Evolutionary conservation across 257 asterid species (phyloP).

Genomic region (Fraxinus excelsior): DNA sequence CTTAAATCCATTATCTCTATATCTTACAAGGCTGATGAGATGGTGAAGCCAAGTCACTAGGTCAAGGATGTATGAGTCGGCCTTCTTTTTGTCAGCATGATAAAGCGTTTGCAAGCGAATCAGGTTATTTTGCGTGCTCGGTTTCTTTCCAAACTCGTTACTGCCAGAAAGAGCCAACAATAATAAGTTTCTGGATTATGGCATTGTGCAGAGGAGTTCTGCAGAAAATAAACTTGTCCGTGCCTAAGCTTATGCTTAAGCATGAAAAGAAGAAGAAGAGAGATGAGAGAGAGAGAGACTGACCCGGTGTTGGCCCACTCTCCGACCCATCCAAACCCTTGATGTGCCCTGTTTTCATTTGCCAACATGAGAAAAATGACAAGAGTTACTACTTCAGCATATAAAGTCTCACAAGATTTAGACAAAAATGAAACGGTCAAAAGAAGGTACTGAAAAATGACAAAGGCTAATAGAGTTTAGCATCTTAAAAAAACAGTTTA

Average conservation of each 20-base stretch:
- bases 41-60: constrained; percentile 84
- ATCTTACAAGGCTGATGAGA: constrained; percentile 66
- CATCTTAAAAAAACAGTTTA: neutral
- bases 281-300: constrained; percentile 32
- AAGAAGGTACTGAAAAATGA: neutral
- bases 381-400: constrained; percentile 27
- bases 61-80: constrained; percentile 71
- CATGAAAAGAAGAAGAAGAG: neutral
- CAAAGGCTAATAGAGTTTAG: neutral
- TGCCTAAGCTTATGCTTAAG: neutral
- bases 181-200: neutral
- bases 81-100: constrained; percentile 79
- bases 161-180: constrained; percentile 41
- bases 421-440: neutral
- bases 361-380: constrained; percentile 25
- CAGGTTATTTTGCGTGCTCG: constrained; percentile 40
- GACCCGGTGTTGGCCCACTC: constrained; percentile 99
- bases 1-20: constrained; percentile 57
- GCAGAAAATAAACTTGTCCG: neutral
- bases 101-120: constrained; percentile 88
- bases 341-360: constrained; percentile 76
- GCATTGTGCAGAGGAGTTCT: neutral
- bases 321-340: constrained; percentile 99
- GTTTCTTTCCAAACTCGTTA: constrained; percentile 74
- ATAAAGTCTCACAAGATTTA: neutral